Evolutionary conservation across 1,284 basidiomycete genomes (phyloP).

Genomic region (Pseudozyma hubeiensis): DNA sequence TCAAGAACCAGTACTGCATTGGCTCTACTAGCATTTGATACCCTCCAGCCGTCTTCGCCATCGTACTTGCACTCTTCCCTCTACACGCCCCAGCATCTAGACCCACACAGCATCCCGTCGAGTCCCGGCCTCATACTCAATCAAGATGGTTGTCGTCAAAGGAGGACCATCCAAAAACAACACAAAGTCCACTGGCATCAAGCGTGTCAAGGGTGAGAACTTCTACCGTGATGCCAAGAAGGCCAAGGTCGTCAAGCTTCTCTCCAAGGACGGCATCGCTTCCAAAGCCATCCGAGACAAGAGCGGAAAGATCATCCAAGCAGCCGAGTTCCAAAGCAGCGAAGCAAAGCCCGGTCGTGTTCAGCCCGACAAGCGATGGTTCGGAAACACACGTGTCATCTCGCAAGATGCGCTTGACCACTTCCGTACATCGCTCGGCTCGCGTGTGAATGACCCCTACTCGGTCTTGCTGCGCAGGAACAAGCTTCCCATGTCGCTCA

Average conservation of each 20-base stretch:
- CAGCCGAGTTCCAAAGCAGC: slow-evolving; percentile 64
- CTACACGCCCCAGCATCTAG: slow-evolving; percentile 1
- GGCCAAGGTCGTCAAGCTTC: slow-evolving; percentile 67
- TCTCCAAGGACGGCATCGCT: slow-evolving; percentile 63
- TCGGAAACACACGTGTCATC: slow-evolving; percentile 93
- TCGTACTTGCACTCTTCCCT: slow-evolving; percentile 2
- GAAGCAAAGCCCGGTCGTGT: slow-evolving; percentile 68
- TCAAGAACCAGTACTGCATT: background rate
- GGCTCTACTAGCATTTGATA: slow-evolving; percentile 1
- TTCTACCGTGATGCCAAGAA: slow-evolving; percentile 68
- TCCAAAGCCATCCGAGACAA: slow-evolving; percentile 66
- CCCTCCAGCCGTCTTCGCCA: slow-evolving; percentile 1
- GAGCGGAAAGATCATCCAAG: slow-evolving; percentile 64
- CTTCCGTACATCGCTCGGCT: slow-evolving; percentile 64
- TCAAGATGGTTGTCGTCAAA: slow-evolving; percentile 57
- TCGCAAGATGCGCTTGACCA: slow-evolving; percentile 72
- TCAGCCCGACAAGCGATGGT: slow-evolving; percentile 68
- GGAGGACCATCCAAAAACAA: slow-evolving; percentile 55
- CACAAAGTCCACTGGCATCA: slow-evolving; percentile 54
- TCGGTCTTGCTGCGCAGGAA: slow-evolving; percentile 64
- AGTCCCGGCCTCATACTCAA: background rate
- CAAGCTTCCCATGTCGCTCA: slow-evolving; percentile 68
- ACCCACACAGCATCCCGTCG: slow-evolving; percentile 21
- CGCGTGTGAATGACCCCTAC: slow-evolving; percentile 66
- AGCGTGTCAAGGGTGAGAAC: slow-evolving; percentile 65